These are phyloP conservation scores for Aegilops longissima DNA, from an alignment of 176 grass and related monocot species.

Conservation along the genomic window DNA sequence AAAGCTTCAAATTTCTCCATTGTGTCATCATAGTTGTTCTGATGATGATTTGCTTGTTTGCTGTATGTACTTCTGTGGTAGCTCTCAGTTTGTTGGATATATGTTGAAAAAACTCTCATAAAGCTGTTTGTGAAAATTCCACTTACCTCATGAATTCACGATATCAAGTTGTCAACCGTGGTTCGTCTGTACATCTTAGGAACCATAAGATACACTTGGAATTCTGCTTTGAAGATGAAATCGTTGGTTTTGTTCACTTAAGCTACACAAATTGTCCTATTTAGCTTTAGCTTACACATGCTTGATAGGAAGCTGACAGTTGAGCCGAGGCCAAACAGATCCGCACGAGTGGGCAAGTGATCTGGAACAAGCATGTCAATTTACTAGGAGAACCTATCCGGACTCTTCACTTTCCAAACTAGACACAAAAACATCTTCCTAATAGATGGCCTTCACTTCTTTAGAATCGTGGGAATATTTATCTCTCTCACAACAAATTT, in stretches of 20 bases:
- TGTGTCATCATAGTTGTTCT: background rate
- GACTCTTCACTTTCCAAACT: background rate
- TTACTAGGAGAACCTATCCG: background rate
- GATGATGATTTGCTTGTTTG: background rate
- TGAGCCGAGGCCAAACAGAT: background rate
- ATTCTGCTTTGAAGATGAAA: background rate
- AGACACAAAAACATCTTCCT: background rate
- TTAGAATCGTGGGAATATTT: background rate
- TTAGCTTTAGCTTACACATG: background rate
- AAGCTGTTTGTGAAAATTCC: background rate
- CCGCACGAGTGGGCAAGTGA: background rate
- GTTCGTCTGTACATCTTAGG: background rate
- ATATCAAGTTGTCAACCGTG: background rate
- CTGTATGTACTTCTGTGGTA: background rate
- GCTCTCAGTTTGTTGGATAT: too few species aligned
- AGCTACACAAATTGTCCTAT: background rate
- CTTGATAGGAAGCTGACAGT: background rate
- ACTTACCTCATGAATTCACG: background rate
- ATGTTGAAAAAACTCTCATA: background rate
- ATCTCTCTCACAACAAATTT: background rate
- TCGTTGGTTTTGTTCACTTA: background rate
- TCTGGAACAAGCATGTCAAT: background rate
- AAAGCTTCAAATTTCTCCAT: background rate
- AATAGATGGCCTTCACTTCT: background rate
- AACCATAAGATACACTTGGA: background rate